phyloP scores from a whole-genome alignment of 2,329 filamentous ascomycete genomes.

The Dendrostoma leiphaemia region DNA sequence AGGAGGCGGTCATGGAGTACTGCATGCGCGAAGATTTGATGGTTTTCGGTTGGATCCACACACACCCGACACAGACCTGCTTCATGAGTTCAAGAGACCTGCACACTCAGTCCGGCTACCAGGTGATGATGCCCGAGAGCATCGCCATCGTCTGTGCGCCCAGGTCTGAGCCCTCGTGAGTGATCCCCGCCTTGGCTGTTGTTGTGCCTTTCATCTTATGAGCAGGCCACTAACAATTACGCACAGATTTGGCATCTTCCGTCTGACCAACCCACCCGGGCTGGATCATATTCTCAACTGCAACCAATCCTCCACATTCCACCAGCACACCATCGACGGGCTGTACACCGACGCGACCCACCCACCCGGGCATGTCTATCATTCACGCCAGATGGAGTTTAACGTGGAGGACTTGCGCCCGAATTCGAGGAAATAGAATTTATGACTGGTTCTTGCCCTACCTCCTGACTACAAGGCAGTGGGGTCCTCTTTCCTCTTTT shows the following conservation, averaged over 20 bases:
- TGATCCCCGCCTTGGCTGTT: slow-evolving; percentile 20
- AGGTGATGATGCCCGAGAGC: slow-evolving; percentile 94
- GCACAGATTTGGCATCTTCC: slow-evolving; percentile 83
- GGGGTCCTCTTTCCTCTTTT: too few species aligned
- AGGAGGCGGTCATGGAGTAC: slow-evolving; percentile 81
- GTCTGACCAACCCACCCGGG: slow-evolving; percentile 89
- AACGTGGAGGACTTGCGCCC: slow-evolving; percentile 52
- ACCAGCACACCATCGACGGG: slow-evolving; percentile 66
- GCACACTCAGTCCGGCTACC: slow-evolving; percentile 91
- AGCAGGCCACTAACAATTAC: background rate
- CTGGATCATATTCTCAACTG: slow-evolving; percentile 82
- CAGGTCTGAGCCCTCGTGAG: slow-evolving; percentile 71
- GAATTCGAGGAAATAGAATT: background rate
- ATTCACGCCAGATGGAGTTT: slow-evolving; percentile 63
- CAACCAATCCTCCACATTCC: slow-evolving; percentile 76
- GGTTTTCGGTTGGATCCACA: slow-evolving; percentile 96
- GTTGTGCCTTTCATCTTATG: background rate
- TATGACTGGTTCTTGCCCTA: background rate
- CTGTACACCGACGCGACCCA: slow-evolving; percentile 74
- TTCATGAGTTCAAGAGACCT: slow-evolving; percentile 95
- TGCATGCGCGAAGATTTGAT: slow-evolving; percentile 81
- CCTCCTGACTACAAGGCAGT: too few species aligned
- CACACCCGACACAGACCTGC: slow-evolving; percentile 92
- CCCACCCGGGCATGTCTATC: slow-evolving; percentile 67
- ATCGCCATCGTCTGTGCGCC: slow-evolving; percentile 97